Evolutionary conservation across 352 stramenopile genomes (phyloP), one percentile per base, ranked within the genome.

Genomic region (Phytopythium montanum): DNA sequence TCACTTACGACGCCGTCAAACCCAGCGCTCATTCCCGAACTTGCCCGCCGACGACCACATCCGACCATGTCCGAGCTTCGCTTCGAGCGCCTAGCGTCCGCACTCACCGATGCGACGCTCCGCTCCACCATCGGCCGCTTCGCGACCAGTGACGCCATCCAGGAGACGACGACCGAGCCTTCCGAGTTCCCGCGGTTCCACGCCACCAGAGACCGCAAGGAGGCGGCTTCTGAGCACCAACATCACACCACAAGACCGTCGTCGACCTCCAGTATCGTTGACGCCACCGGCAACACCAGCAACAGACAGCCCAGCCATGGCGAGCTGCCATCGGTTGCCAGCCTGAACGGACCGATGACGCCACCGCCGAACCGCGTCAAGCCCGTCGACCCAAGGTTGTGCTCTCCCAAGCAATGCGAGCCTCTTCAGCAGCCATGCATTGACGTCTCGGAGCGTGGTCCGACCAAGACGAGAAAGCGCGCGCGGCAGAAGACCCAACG

Each of bases 401-500:
- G 16, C 38, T 14, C 38, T 8, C 38, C 38, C 2, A 36, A 53
- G 23, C 25, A 36, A 31, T 4, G 23, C 44, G 14, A n/a, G 3
- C 16, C 23, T 28, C 42, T 29, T 16, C 19, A 49, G 42, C 12
- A 49, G 16, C 42, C 42, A 29, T 25, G 23, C 12, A 21, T 28
- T n/a, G 18, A 28, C 42, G 5, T 26, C 5, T 12, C 21, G 44
- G 13, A 31, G 16, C 45, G 3, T 25, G 12, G 5, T 5, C 19
- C 21, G 21, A 13, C 16, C 18, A 12, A 36, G 46, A 53, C 46
- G 42, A 69, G 61, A 59, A 73, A 70, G 46, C 59, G 69, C 19
- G 42, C 70, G 36, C 59, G 69, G 38, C 9, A 56, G 46, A 70
- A 76, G 62, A 73, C 67, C 0, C 62, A 66, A 3, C 61, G 69